Base-by-base conservation (phyloP, 1,284 basidiomycete genomes). In the Sanghuangporus weigelae region DNA sequence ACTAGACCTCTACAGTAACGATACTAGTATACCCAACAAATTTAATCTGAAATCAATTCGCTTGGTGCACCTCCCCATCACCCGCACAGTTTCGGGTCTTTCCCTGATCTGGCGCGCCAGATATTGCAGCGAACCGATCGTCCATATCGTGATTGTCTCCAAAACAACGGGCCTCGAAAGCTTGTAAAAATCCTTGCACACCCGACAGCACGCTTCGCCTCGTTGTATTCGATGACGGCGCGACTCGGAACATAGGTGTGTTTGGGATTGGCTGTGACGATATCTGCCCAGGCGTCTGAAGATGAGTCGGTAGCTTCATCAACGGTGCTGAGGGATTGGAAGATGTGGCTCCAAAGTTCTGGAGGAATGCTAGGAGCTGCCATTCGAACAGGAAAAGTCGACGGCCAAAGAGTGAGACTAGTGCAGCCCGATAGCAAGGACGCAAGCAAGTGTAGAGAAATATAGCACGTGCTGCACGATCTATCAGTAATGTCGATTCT, bases 341-440 rank as follows among this genome's bases (percentile, higher is more conserved):
- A 62, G 11, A 40, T 42, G 8, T 62, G 61, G 8, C 35, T 11
- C 61, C 61, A 62, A 26, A 62, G 36, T 39, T 62, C 61, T 11
- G 46, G 10, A 14, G 58, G 58, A 5, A 46, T 14, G 7, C 16
- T 7, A 3, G 21, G 16, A n/a, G n/a, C 12, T 16, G 16, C 7
- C 16, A 7, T 46, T 46, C 16, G 16, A 7, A 19, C 7, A 46
- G 16, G 10, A 19, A n/a, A 11, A n/a, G 21, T 46, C 16, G 7
- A 19, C 44, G 16, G 35, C 1, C n/a, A 12, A 11, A 31, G 49
- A 51, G 48, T 19, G 2, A 49, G 26, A 31, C 26, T n/a, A n/a
- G n/a, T n/a, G n/a, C n/a, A n/a, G n/a, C n/a, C n/a, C n/a, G n/a
- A n/a, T n/a, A n/a, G n/a, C n/a, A n/a, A n/a, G n/a, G n/a, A n/a